A percentile compares a stretch with the other conserved stretches of the same genome.
Evolutionary conservation across 345 rosid genomes (phyloP).

Genomic region (Citropsis articulata): DNA sequence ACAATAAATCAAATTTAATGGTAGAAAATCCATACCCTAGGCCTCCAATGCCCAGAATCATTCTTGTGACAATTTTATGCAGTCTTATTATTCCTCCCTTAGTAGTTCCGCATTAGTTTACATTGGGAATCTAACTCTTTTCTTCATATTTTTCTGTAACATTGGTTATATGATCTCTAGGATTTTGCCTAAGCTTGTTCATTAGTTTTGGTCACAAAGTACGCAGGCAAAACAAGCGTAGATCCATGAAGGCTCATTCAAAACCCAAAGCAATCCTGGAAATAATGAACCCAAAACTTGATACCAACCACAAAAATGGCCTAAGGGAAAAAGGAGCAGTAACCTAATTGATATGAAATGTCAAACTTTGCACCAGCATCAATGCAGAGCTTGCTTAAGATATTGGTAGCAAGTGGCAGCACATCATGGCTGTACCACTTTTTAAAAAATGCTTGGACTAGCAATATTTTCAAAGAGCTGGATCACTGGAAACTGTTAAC

Average conservation of each 20-base stretch:
- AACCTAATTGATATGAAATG: neutral
- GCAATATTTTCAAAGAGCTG: slow-evolving; percentile 1
- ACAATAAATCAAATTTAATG: slow-evolving; percentile 17
- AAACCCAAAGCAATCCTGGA: neutral
- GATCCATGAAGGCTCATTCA: neutral
- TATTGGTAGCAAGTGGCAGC: neutral
- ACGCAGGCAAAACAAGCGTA: slow-evolving; percentile 1
- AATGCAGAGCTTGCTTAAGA: neutral
- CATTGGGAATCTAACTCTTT: neutral
- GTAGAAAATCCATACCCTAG: neutral
- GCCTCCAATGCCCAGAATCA: neutral
- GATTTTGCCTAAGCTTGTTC: neutral
- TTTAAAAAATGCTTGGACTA: neutral
- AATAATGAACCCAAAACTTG: neutral
- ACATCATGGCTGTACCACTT: neutral
- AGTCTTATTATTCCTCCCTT: neutral
- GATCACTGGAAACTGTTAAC: slow-evolving; percentile 10
- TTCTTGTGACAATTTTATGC: neutral
- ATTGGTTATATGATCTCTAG: neutral
- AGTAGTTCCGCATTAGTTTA: neutral
- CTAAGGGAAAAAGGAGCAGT: neutral
- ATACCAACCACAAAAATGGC: neutral
- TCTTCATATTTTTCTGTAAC: neutral
- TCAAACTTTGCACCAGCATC: neutral
- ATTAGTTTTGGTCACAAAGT: neutral